Evolutionary conservation across 257 asterid species (phyloP).

Genomic region (Lantana camara): DNA sequence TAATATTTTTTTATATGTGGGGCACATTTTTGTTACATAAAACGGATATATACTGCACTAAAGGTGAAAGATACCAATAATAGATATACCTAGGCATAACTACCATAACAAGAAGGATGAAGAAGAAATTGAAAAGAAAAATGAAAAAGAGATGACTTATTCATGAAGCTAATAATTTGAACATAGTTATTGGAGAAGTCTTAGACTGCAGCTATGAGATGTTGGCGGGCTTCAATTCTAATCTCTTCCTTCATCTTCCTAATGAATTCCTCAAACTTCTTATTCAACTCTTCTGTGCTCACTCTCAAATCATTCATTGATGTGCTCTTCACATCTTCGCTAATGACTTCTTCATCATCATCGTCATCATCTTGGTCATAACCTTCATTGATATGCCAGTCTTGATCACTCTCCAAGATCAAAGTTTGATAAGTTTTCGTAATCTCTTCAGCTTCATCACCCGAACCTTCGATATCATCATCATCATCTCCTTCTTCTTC

Average conservation of each 20-base stretch:
- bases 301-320: slow-evolving; percentile 24
- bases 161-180: not conserved
- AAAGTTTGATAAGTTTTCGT: not conserved
- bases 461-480: not conserved
- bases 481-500: slow-evolving; percentile 12
- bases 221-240: slow-evolving; percentile 39
- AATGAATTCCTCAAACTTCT: slow-evolving; percentile 49
- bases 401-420: slow-evolving; percentile 26
- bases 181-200: no score
- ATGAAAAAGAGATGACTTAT: not conserved
- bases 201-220: slow-evolving; percentile 12
- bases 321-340: not conserved
- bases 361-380: no score
- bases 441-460: not conserved
- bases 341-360: not conserved
- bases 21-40: no score
- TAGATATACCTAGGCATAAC: no score
- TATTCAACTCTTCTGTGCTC: slow-evolving; percentile 45
- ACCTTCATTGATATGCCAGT: no score
- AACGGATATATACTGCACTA: not conserved
- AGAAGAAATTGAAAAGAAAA: no score
- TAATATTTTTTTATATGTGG: no score
- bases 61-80: not conserved
- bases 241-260: slow-evolving; percentile 50
- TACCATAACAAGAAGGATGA: no score